Percentiles rank a stretch among this genome's conserved stretches.
Conservation (phyloP, 257 asterid species). For the Nicotiana otophora region DNA sequence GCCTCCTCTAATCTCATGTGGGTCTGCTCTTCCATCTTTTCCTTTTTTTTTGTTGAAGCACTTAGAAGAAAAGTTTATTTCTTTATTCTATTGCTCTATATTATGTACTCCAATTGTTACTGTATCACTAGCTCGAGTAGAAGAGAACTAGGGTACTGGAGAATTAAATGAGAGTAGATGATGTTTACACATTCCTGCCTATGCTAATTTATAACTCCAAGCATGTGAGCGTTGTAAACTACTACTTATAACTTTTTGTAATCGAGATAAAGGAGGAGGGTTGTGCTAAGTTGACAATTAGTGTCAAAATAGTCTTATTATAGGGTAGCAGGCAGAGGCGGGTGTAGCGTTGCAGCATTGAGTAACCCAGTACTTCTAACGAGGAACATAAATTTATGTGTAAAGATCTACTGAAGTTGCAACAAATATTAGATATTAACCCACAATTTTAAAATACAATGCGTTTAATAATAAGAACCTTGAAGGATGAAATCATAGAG, state of each 20-base stretch:
- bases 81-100: neutral
- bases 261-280: neutral
- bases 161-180: neutral
- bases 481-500: no score
- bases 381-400: no score
- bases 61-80: neutral
- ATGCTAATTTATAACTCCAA: neutral
- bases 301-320: neutral
- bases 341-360: no score
- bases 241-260: neutral
- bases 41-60: neutral
- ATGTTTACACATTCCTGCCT: neutral
- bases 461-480: no score
- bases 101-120: no score
- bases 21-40: neutral
- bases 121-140: no score
- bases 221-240: neutral
- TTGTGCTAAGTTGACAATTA: neutral
- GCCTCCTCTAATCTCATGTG: conserved; percentile 12
- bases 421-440: no score
- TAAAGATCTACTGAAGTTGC: no score
- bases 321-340: no score
- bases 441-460: no score
- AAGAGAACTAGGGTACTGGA: no score
- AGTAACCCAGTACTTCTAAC: no score